These are phyloP conservation scores for Solanum gracilifrons DNA, from an alignment of 257 asterid genomes.

Conservation along the genomic window DNA sequence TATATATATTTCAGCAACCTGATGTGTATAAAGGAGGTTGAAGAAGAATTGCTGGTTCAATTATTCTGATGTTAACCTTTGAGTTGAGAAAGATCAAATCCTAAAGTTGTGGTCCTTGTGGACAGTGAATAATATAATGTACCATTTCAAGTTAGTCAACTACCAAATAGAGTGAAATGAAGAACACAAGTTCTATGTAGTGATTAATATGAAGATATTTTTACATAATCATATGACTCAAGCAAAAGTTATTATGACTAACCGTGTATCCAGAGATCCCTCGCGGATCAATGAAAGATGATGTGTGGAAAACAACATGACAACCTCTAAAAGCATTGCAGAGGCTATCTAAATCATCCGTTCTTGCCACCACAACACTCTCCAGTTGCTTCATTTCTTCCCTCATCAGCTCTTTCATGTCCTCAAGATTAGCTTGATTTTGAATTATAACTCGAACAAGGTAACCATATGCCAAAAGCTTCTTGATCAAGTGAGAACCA, in stretches of 20 bases:
- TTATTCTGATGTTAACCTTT: background rate
- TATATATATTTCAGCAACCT: background rate
- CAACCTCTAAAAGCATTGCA: slow-evolving; percentile 20
- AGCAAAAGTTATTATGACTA: background rate
- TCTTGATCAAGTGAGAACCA: slow-evolving; percentile 21
- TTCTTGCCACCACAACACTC: slow-evolving; percentile 17
- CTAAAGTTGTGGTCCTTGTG: background rate
- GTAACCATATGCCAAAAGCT: slow-evolving; percentile 16
- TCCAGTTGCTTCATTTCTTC: slow-evolving; percentile 20
- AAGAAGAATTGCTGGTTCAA: background rate
- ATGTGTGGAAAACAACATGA: slow-evolving; percentile 28
- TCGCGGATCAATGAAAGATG: slow-evolving; percentile 23
- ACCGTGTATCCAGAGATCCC: slow-evolving; percentile 29
- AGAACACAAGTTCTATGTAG: background rate
- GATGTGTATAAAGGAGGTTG: background rate
- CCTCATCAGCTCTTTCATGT: slow-evolving; percentile 15
- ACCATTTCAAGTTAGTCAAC: background rate
- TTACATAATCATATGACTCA: background rate
- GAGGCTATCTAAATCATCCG: slow-evolving; percentile 13
- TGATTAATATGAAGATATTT: background rate
- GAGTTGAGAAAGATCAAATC: background rate
- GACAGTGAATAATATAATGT: background rate
- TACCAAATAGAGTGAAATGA: background rate
- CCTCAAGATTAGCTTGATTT: slow-evolving; percentile 12
- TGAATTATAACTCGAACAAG: slow-evolving; percentile 23